phyloP scores from a whole-genome alignment of 169 alveolate species.

The Plasmodium vinckei region DNA sequence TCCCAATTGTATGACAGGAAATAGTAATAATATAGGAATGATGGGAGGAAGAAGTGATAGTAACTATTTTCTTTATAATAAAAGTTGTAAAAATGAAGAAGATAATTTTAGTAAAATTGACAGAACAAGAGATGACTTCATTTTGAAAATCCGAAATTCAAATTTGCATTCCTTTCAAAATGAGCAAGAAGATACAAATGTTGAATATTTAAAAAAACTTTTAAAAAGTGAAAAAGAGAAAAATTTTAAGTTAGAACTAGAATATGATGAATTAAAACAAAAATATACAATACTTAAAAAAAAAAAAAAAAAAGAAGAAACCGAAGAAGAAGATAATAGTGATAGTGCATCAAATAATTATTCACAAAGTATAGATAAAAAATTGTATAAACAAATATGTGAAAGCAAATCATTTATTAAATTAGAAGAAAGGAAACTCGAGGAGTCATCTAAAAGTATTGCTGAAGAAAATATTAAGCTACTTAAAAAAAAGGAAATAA shows the following conservation, averaged over 20 bases:
- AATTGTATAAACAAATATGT: constrained; percentile 32
- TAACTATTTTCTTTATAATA: background rate
- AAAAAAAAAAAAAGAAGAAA: constrained; percentile 33
- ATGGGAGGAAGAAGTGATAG: background rate
- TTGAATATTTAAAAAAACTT: constrained; percentile 40
- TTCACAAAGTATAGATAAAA: background rate
- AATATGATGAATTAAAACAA: constrained; percentile 70
- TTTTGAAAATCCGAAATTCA: constrained; percentile 29
- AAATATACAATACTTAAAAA: constrained; percentile 34
- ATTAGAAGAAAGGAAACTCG: constrained; percentile 42
- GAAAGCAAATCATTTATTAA: constrained; percentile 37
- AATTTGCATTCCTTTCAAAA: background rate
- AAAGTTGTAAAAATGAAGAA: constrained; percentile 5
- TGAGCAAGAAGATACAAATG: constrained; percentile 19
- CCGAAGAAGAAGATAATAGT: background rate
- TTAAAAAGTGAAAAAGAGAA: constrained; percentile 63
- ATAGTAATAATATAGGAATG: background rate
- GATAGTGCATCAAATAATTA: background rate
- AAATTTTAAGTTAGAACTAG: constrained; percentile 37
- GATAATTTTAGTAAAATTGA: constrained; percentile 18
- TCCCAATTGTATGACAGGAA: background rate
- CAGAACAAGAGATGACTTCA: constrained; percentile 5
- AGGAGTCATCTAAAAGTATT: constrained; percentile 43
- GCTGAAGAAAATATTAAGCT: constrained; percentile 30
- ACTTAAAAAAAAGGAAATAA: constrained; percentile 27